Percentiles rank a stretch among this genome's conserved stretches.
phyloP scores from a whole-genome alignment of 805 yeast genomes.

The Schizosaccharomyces octosporus region DNA sequence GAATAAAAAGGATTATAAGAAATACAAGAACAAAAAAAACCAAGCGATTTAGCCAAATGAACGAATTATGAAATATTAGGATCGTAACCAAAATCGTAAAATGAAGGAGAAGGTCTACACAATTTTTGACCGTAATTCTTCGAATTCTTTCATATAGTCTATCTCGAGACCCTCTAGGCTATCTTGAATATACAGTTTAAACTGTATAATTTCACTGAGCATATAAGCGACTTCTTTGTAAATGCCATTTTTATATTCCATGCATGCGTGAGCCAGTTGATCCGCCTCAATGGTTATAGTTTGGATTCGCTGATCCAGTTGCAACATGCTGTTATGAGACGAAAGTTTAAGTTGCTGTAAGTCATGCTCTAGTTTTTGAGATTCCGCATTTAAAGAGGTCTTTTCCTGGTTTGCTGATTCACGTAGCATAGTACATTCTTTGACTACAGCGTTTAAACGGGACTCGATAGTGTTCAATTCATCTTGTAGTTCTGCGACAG shows the following conservation, averaged over 20 bases:
- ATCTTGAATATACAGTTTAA: constrained; percentile 43
- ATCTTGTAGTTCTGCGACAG: constrained; percentile 11
- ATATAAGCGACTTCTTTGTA: constrained; percentile 30
- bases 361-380: constrained; percentile 38
- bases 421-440: constrained; percentile 6
- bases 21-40: too few species aligned
- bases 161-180: constrained; percentile 35
- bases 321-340: constrained; percentile 26
- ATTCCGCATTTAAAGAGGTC: constrained; percentile 32
- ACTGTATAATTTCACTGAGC: constrained; percentile 34
- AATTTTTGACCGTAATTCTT: constrained; percentile 13
- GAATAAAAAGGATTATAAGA: too few species aligned
- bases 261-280: constrained; percentile 23
- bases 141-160: constrained; percentile 14
- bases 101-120: too few species aligned
- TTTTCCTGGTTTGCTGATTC: constrained; percentile 28
- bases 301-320: constrained; percentile 25
- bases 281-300: constrained; percentile 29
- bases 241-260: constrained; percentile 23
- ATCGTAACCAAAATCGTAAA: too few species aligned
- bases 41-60: too few species aligned
- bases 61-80: too few species aligned
- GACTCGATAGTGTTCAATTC: background rate
- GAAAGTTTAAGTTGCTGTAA: constrained; percentile 24
- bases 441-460: background rate